Conservation (phyloP, 2,329 filamentous ascomycete species). For the Talaromyces atroroseus region DNA sequence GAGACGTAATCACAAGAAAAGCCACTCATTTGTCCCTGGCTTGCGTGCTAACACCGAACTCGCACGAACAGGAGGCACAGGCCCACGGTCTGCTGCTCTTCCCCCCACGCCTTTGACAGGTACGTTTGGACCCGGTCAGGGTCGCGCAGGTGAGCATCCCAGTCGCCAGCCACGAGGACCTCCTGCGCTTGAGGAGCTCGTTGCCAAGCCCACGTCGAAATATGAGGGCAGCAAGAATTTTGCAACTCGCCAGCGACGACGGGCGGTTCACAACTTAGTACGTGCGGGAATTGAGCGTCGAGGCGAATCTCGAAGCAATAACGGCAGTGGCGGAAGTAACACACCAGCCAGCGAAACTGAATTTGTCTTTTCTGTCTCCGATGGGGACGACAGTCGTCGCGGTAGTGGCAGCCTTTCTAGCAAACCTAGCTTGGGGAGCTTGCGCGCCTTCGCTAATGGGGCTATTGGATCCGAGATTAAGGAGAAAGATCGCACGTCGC, state of each 20-base stretch:
- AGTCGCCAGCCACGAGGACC: conserved; percentile 88
- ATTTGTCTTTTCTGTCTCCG: conserved; percentile 59
- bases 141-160: conserved; percentile 88
- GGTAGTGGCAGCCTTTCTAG: conserved; percentile 78
- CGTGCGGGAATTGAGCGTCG: conserved; percentile 84
- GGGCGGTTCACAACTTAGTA: conserved; percentile 85
- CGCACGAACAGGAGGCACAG: conserved; percentile 51
- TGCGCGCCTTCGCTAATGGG: conserved; percentile 71
- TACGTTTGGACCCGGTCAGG: conserved; percentile 87
- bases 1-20: conserved; percentile 90
- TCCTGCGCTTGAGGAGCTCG: conserved; percentile 84
- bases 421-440: conserved; percentile 66
- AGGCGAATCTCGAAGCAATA: conserved; percentile 60
- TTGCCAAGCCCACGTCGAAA: conserved; percentile 82
- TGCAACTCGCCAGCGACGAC: conserved; percentile 82
- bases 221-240: conserved; percentile 98
- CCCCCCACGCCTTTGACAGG: conserved; percentile 76
- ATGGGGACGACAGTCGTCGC: conserved; percentile 68
- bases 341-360: conserved; percentile 83
- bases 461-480: conserved; percentile 86
- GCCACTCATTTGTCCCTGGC: conserved; percentile 62
- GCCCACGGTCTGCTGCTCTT: conserved; percentile 73
- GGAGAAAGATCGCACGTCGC: conserved; percentile 55
- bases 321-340: conserved; percentile 64
- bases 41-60: conserved; percentile 49